Evolutionary conservation across 1,284 basidiomycete genomes (phyloP).

Genomic region (Pholiota adiposa): DNA sequence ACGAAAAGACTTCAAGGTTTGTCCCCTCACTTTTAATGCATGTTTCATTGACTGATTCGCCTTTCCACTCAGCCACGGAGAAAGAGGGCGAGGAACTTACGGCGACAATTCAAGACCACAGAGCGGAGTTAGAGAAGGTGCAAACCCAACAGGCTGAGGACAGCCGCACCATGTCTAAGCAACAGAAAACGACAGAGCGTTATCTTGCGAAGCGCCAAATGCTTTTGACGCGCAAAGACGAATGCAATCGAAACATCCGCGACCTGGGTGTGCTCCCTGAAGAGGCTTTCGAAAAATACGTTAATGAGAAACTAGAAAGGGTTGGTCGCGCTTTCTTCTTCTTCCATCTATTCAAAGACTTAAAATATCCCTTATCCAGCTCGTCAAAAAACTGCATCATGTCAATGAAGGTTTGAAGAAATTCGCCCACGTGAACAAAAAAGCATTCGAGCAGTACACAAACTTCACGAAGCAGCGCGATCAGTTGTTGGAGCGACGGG

Average conservation of each 20-base stretch:
- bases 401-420: constrained; percentile 94
- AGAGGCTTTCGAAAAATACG: constrained; percentile 97
- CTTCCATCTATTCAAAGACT: neutral
- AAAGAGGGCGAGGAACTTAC: constrained; percentile 73
- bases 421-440: constrained; percentile 99
- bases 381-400: constrained; percentile 88
- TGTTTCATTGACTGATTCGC: neutral
- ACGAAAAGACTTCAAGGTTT: constrained; percentile 68
- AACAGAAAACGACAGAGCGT: constrained; percentile 94
- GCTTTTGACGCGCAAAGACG: constrained; percentile 83
- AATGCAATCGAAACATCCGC: constrained; percentile 92
- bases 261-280: constrained; percentile 97
- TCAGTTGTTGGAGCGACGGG: constrained; percentile 83
- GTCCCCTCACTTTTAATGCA: constrained; percentile 21
- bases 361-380: constrained; percentile 45
- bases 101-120: constrained; percentile 67
- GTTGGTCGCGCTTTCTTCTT: constrained; percentile 49
- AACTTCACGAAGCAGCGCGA: constrained; percentile 98
- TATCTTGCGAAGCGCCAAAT: constrained; percentile 93
- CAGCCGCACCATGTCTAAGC: constrained; percentile 80
- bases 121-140: constrained; percentile 72
- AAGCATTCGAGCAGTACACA: constrained; percentile 98
- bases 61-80: constrained; percentile 55
- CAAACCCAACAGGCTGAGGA: constrained; percentile 88
- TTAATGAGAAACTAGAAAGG: constrained; percentile 79